Conservation (phyloP, 208 protist species). For the Trypanosoma brucei region DNA sequence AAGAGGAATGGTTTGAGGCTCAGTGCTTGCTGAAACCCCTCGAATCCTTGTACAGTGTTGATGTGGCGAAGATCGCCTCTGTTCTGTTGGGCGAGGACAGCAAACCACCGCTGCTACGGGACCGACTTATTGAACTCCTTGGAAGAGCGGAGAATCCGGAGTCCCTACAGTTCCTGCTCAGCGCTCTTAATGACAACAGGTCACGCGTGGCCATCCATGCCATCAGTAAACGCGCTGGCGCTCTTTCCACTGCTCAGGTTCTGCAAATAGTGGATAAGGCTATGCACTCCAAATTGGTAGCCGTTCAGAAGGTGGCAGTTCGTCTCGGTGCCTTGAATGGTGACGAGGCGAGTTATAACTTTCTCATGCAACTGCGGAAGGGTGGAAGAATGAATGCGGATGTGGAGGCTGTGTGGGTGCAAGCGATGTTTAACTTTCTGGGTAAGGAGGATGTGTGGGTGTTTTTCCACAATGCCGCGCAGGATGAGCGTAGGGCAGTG, state of each 20-base stretch:
- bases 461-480: slow-evolving; percentile 3
- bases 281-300: slow-evolving; percentile 8
- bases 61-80: slow-evolving; percentile 6
- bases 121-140: slow-evolving; percentile 5
- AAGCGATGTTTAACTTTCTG: slow-evolving; percentile 11
- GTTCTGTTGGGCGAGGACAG: slow-evolving; percentile 1
- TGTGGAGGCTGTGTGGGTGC: slow-evolving; percentile 14
- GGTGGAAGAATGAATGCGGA: slow-evolving; percentile 5
- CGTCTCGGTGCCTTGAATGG: background rate
- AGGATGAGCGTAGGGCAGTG: background rate
- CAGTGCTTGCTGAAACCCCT: background rate
- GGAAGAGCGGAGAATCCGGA: slow-evolving; percentile 7
- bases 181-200: slow-evolving; percentile 4
- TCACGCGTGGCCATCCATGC: slow-evolving; percentile 8
- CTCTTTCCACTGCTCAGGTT: slow-evolving; percentile 4
- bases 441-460: slow-evolving; percentile 15
- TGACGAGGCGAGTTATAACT: slow-evolving; percentile 7
- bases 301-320: slow-evolving; percentile 14
- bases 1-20: background rate
- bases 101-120: background rate
- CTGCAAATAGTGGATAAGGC: slow-evolving; percentile 7
- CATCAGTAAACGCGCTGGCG: slow-evolving; percentile 7
- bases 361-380: slow-evolving; percentile 5
- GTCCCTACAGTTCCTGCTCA: slow-evolving; percentile 6
- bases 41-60: slow-evolving; percentile 3